These are phyloP conservation scores for Neurospora intermedia DNA, from an alignment of 495 filamentous ascomycete genomes.

Conservation along the genomic window DNA sequence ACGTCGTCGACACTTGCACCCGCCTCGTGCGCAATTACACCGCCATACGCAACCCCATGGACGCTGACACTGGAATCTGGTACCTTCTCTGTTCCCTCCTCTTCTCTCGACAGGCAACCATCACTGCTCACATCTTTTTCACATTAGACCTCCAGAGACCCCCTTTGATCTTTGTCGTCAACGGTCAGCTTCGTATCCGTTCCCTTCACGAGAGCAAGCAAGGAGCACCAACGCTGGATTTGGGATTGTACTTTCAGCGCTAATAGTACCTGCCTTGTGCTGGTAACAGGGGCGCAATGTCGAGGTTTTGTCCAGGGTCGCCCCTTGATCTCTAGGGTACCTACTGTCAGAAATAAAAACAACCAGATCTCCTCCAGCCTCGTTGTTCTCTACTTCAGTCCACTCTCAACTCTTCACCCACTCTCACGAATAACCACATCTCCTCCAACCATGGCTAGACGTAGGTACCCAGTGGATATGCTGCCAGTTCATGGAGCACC, in stretches of 20 bases:
- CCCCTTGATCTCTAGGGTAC: no score
- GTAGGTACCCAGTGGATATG: not conserved
- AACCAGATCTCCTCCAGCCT: not conserved
- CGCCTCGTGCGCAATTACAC: not conserved
- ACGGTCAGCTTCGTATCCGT: not conserved
- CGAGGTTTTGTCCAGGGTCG: no score
- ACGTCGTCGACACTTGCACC: not conserved
- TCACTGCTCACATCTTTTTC: not conserved
- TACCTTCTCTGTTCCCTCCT: not conserved
- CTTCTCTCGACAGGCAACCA: not conserved
- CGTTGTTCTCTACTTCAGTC: no score
- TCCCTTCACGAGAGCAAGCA: constrained; percentile 6
- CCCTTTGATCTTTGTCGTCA: not conserved
- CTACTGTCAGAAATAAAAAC: not conserved
- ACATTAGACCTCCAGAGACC: not conserved
- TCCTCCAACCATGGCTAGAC: not conserved
- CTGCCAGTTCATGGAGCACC: not conserved
- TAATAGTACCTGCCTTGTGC: constrained; percentile 78
- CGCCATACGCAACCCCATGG: not conserved
- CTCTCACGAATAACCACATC: no score
- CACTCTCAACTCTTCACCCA: no score
- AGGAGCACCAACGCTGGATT: constrained; percentile 93
- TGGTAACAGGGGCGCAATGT: constrained; percentile 52
- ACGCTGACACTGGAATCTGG: not conserved
- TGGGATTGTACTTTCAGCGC: constrained; percentile 99